Conservation (phyloP, 345 rosid genomes). For the Euphorbia tirucalli region DNA sequence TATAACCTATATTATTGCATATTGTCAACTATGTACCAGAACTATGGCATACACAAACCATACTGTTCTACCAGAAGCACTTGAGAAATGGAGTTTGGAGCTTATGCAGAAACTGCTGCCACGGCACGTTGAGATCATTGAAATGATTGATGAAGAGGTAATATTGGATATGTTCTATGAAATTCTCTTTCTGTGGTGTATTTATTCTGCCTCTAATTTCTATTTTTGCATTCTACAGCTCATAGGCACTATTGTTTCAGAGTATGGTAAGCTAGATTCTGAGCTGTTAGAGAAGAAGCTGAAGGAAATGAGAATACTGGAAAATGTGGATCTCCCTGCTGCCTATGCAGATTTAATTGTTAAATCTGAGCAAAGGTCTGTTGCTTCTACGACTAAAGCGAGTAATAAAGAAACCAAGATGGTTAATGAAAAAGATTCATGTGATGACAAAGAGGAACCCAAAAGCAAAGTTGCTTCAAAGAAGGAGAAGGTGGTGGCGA, state of each 20-base stretch:
- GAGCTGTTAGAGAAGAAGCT: constrained; percentile 53
- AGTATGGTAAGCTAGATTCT: constrained; percentile 53
- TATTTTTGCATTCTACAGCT: constrained; percentile 42
- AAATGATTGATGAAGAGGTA: constrained; percentile 83
- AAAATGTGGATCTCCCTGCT: constrained; percentile 70
- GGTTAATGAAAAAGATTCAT: constrained; percentile 26
- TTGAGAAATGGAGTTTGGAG: constrained; percentile 88
- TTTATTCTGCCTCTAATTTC: constrained; percentile 17
- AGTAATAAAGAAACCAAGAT: constrained; percentile 28
- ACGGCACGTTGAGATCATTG: constrained; percentile 75
- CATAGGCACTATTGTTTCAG: constrained; percentile 52
- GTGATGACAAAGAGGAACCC: constrained; percentile 9
- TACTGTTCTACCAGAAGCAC: constrained; percentile 79
- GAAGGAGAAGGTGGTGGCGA: constrained; percentile 36
- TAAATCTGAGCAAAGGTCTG: constrained; percentile 41
- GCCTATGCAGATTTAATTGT: constrained; percentile 56
- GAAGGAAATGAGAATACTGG: constrained; percentile 75
- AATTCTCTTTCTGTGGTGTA: background rate
- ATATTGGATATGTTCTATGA: constrained; percentile 17
- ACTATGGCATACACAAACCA: constrained; percentile 88
- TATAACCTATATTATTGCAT: constrained; percentile 8
- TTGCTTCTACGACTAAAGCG: constrained; percentile 26
- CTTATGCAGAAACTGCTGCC: constrained; percentile 75
- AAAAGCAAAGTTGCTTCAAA: constrained; percentile 18
- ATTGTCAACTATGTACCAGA: constrained; percentile 32